A percentile compares a stretch with the other conserved stretches of the same genome.
phyloP scores from a whole-genome alignment of 2,329 filamentous ascomycete species.

The Arthrobotrys conoides region DNA sequence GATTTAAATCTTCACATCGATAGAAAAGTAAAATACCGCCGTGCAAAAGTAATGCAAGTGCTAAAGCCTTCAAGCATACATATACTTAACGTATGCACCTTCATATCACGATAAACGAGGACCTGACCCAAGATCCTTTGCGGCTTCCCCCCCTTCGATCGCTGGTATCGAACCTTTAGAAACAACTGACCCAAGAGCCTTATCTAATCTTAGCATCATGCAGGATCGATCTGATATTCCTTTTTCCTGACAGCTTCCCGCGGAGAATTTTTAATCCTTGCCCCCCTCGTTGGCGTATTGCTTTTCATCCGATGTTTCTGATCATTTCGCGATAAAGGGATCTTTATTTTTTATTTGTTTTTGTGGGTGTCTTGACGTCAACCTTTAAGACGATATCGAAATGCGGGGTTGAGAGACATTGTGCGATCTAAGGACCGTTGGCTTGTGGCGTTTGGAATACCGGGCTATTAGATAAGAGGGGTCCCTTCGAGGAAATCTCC shows the following conservation, averaged over 20 bases:
- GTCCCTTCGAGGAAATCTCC: background rate
- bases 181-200: background rate
- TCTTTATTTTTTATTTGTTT: background rate
- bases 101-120: slow-evolving; percentile 30
- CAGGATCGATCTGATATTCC: slow-evolving; percentile 22
- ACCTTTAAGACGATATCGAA: slow-evolving; percentile 18
- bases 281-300: background rate
- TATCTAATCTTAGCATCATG: slow-evolving; percentile 37
- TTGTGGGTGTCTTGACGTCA: slow-evolving; percentile 32
- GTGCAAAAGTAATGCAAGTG: slow-evolving; percentile 20
- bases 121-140: slow-evolving; percentile 11
- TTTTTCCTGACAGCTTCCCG: slow-evolving; percentile 9
- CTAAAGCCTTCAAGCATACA: slow-evolving; percentile 21
- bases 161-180: background rate
- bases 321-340: background rate
- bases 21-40: background rate
- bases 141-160: slow-evolving; percentile 9
- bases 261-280: slow-evolving; percentile 29
- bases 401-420: slow-evolving; percentile 26
- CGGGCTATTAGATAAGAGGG: slow-evolving; percentile 15
- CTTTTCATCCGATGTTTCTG: slow-evolving; percentile 27
- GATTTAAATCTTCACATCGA: background rate
- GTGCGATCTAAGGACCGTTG: slow-evolving; percentile 21
- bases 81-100: slow-evolving; percentile 20
- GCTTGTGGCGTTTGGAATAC: slow-evolving; percentile 15